Conservation (phyloP, 2,329 filamentous ascomycete genomes). For the Didymella arachidicola region DNA sequence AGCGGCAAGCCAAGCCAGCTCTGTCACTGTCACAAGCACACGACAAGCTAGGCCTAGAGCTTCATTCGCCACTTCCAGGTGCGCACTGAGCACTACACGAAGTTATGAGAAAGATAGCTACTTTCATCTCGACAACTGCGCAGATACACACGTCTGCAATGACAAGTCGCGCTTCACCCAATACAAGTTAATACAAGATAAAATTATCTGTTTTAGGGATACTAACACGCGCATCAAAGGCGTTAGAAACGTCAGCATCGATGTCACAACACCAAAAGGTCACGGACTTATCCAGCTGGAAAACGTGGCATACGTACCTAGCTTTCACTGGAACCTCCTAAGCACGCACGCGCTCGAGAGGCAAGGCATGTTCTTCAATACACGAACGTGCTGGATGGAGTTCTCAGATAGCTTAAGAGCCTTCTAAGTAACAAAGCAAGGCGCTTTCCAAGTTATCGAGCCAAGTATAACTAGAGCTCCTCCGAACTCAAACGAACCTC, state of each 20-base stretch:
- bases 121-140: constrained; percentile 1
- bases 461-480: background rate
- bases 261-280: background rate
- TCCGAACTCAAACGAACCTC: background rate
- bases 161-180: background rate
- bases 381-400: background rate
- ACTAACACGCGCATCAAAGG: constrained; percentile 1
- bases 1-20: constrained; percentile 3
- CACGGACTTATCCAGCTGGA: background rate
- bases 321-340: background rate
- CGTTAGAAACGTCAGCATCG: no score
- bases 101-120: background rate
- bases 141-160: constrained; percentile 4
- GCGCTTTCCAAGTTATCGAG: background rate
- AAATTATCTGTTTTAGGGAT: background rate
- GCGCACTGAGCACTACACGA: background rate
- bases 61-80: constrained; percentile 1
- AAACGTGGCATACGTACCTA: constrained; percentile 1
- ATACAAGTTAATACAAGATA: background rate
- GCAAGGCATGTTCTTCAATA: background rate
- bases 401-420: background rate
- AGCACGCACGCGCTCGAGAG: background rate
- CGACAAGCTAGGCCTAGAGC: background rate
- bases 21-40: background rate
- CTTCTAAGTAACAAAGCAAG: background rate